Base-by-base conservation (phyloP, 768 basidiomycete species). In the Favolaschia claudopus region DNA sequence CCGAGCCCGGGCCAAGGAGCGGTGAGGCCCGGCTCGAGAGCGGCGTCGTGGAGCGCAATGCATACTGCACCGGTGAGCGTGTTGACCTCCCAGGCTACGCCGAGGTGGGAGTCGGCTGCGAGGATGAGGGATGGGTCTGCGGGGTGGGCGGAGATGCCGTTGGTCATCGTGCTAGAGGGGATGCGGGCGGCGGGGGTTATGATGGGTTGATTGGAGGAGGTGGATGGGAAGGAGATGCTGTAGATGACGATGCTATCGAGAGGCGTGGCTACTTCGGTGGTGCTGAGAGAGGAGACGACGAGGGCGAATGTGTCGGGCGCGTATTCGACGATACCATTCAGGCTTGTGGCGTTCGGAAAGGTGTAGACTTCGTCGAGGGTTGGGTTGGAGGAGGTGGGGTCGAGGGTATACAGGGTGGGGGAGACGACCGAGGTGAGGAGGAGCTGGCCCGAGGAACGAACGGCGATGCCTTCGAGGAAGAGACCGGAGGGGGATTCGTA, bases 291-390 rank as follows among this genome's bases (percentile, higher is more conserved):
- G 8, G 36, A 24, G 7, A 42, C 42, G 13, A 44, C 31, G 7
- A 55, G 9, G 20, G 53, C 53, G 32, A 27, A 45, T 5, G 36
- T 19, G 34, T 36, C 53, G 7, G 42, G 53, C 10, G 17, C 34
- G 27, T 45, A 37, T 20, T 55, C 53, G 42, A 38, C 32, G 33
- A 55, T 45, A 9, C 53, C 53, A 22, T n/a, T 25, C 20, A 47
- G 31, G 5, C 13, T 19, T 17, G 42, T 55, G 32, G 6, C n/a
- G 53, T 55, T 55, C 24, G 42, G 53, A 28, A 55, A 55, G 9
- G 32, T 47, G 27, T 27, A 43, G 3, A 55, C 27, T 7, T n/a
- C 15, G 15, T 22, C 31, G 31, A 47, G 33, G 53, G 55, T 38
- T 7, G 22, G 27, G 37, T 48, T 48, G 19, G 43, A 6, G 22